Base-by-base conservation (phyloP, 495 filamentous ascomycete genomes). In the Neurospora cerealis region DNA sequence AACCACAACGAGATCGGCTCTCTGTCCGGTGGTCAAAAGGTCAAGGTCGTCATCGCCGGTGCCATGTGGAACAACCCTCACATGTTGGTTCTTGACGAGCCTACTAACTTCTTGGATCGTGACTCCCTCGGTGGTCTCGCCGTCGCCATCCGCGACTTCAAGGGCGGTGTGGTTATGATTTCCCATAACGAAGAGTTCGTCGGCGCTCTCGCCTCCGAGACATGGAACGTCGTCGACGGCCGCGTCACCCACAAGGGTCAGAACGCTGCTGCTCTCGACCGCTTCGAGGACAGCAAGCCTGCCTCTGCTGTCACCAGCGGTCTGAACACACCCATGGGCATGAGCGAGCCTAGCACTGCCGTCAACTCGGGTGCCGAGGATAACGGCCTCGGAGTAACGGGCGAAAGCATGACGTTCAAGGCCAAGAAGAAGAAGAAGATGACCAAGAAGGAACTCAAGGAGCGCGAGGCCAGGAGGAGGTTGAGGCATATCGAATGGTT, bases 11-110 rank as follows among this genome's bases (percentile, higher is more conserved):
- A 97, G 82, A 99, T 99, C 79, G 95, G 94, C 69, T 96, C 96
- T 79, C 87, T 99, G 5, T 98, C 95, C 6, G 96, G 96, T 83
- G 96, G 96, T n/a, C 96, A 99, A 81, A 99, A 99, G 84, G 96
- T 99, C 83, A 99, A 99, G 88, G 96, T 99, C 62, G 96, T 99
- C 69, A 89, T 99, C 69, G 95, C 96, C n/a, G 94, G 93, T 77
- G 93, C 93, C 74, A 96, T 97, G 94, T 97, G 95, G 96, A 97
- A 97, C 84, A 98, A 97, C 86, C 96, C 96, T 0, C 96, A 99
- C 86, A 85, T 99, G 74, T 89, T 99, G 70, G 96, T 99, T 21
- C 91, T 99, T 19, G 96, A 99, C 89, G 96, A 99, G 84, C 96
- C 96, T 39, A 98, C 96, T 83, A 99, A 99, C 87, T 99, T 97